Evolutionary conservation across 1,139 yeast genomes (phyloP).

Genomic region (Zygoascus meyerae): DNA sequence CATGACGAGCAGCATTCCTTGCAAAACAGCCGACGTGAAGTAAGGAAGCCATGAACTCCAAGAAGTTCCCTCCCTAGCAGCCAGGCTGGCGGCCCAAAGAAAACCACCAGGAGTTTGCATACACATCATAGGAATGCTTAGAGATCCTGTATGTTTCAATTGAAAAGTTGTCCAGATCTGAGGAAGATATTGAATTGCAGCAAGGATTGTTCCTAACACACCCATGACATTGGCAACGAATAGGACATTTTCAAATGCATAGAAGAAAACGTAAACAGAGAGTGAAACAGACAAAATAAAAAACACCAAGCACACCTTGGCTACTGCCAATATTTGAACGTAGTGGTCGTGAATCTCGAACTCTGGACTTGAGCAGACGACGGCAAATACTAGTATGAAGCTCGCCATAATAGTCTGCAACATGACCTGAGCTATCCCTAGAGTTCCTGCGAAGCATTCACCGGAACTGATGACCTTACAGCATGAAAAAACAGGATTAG

Average conservation of each 20-base stretch:
- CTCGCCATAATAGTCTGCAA: slow-evolving; percentile 63
- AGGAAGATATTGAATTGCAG: slow-evolving; percentile 72
- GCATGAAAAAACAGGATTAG: slow-evolving; percentile 37
- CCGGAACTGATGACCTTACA: slow-evolving; percentile 37
- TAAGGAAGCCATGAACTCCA: slow-evolving; percentile 90
- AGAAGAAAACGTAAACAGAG: slow-evolving; percentile 22
- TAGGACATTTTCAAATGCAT: slow-evolving; percentile 16
- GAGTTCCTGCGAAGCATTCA: slow-evolving; percentile 64
- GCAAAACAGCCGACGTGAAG: slow-evolving; percentile 64
- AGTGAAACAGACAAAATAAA: slow-evolving; percentile 22
- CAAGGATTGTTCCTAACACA: slow-evolving; percentile 46
- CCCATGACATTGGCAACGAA: slow-evolving; percentile 58
- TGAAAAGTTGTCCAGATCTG: slow-evolving; percentile 66
- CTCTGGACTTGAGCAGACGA: slow-evolving; percentile 17
- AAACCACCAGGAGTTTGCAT: slow-evolving; percentile 90
- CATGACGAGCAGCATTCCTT: slow-evolving; percentile 48
- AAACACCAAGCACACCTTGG: slow-evolving; percentile 22
- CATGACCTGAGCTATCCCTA: slow-evolving; percentile 66
- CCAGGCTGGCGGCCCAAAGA: slow-evolving; percentile 65
- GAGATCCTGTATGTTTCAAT: slow-evolving; percentile 72
- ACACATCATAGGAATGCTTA: slow-evolving; percentile 76
- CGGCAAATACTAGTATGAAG: slow-evolving; percentile 36
- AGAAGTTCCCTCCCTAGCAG: slow-evolving; percentile 64
- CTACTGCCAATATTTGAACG: slow-evolving; percentile 22
- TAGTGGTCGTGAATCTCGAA: slow-evolving; percentile 25